These are phyloP conservation scores for Metarhizium robertsii DNA, from an alignment of 2,329 filamentous ascomycete species.

Conservation along the genomic window DNA sequence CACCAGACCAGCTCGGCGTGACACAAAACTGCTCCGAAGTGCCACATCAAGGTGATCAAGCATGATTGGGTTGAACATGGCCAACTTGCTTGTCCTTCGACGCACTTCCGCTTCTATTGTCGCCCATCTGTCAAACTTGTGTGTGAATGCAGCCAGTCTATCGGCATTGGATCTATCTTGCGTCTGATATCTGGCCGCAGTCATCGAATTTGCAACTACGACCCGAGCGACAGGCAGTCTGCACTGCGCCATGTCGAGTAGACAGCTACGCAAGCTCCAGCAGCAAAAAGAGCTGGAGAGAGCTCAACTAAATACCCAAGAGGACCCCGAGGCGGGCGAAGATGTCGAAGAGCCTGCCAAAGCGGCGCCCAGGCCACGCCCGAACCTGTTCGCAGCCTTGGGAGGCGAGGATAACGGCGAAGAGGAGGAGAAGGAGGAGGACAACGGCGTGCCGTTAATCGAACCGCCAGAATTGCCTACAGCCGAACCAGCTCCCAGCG, in stretches of 20 bases:
- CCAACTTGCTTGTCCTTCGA: not conserved
- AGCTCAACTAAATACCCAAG: conserved; percentile 7
- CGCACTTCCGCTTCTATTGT: not conserved
- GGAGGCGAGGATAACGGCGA: conserved; percentile 33
- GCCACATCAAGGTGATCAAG: not conserved
- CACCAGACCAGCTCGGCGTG: conserved; percentile 3
- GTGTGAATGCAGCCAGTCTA: not conserved
- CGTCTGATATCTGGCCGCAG: not conserved
- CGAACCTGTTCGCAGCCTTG: conserved; percentile 44
- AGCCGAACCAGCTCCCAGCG: conserved; percentile 14
- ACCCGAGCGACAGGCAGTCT: not conserved
- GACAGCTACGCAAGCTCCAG: conserved; percentile 42
- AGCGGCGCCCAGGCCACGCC: conserved; percentile 26
- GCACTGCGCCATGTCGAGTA: conserved; percentile 33
- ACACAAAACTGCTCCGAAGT: conserved; percentile 3
- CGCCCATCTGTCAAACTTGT: not conserved
- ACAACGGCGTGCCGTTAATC: conserved; percentile 18
- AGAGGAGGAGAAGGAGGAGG: conserved; percentile 26
- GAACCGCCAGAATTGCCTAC: conserved; percentile 1
- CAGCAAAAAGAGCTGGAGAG: conserved; percentile 37
- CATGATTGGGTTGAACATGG: not conserved
- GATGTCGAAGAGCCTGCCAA: conserved; percentile 20
- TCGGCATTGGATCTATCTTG: not conserved
- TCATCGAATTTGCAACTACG: not conserved
- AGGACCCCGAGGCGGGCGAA: conserved; percentile 20